Percentiles rank a stretch among this genome's conserved stretches.
Conservation (phyloP, 257 asterid genomes). For the Echites panduratus region DNA sequence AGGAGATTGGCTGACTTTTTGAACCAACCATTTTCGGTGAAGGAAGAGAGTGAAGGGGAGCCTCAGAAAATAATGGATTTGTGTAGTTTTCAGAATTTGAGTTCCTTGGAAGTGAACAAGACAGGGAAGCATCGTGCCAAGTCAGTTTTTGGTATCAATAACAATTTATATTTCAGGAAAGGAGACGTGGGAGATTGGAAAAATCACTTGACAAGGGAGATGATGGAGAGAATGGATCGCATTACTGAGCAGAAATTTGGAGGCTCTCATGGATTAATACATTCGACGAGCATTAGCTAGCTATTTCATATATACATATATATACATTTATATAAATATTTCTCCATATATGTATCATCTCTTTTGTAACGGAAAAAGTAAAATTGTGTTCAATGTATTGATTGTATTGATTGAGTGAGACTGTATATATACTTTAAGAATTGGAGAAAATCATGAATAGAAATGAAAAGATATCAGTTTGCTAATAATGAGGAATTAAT, state of each 20-base stretch:
- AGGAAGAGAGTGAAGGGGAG: constrained; percentile 9
- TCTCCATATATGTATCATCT: too few relatives aligned
- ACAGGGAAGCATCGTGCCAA: background rate
- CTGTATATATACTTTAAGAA: too few relatives aligned
- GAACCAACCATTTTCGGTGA: background rate
- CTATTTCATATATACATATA: too few relatives aligned
- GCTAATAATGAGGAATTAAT: too few relatives aligned
- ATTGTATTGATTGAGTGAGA: too few relatives aligned
- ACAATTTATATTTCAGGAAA: constrained; percentile 8
- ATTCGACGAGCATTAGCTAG: too few relatives aligned
- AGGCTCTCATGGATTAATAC: background rate
- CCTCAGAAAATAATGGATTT: background rate
- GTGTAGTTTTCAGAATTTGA: constrained; percentile 10
- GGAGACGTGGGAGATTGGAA: constrained; percentile 13
- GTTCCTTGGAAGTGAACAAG: constrained; percentile 17
- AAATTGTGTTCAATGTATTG: too few relatives aligned
- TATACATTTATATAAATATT: too few relatives aligned
- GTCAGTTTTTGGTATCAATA: background rate
- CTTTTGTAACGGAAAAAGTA: too few relatives aligned
- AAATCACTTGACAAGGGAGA: background rate
- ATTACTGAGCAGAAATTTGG: background rate
- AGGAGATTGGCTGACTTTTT: constrained; percentile 5
- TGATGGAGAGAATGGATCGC: background rate
- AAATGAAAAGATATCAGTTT: too few relatives aligned
- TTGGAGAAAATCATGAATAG: too few relatives aligned